A percentile compares a stretch with the other conserved stretches of the same genome.
Evolutionary conservation across 2,329 filamentous ascomycete genomes (phyloP).

Genomic region (Seiridium unicorne): DNA sequence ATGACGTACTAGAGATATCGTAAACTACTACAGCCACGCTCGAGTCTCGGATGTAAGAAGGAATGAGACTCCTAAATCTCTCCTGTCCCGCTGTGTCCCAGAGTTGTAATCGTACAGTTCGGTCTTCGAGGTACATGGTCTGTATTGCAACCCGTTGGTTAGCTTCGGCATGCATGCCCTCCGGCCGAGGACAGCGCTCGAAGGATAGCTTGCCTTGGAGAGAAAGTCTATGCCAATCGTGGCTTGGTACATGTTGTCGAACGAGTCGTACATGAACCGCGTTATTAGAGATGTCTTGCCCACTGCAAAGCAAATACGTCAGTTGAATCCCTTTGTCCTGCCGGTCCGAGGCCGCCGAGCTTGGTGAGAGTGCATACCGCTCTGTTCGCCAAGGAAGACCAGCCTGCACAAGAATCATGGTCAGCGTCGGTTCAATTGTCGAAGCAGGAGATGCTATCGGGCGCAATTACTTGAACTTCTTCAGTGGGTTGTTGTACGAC

Average conservation of each 20-base stretch:
- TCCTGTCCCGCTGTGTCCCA: slow-evolving; percentile 99
- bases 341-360: not conserved
- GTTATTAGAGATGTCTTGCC: slow-evolving; percentile 99
- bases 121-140: slow-evolving; percentile 99
- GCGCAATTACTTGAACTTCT: slow-evolving; percentile 92
- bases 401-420: slow-evolving; percentile 55
- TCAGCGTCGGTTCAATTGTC: not conserved
- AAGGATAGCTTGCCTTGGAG: slow-evolving; percentile 69
- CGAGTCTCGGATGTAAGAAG: slow-evolving; percentile 97
- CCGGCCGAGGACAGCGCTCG: no score
- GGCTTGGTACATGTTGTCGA: slow-evolving; percentile 99
- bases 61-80: slow-evolving; percentile 93
- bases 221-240: slow-evolving; percentile 99
- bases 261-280: slow-evolving; percentile 99
- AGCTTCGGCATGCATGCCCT: no score
- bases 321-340: not conserved
- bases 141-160: slow-evolving; percentile 28
- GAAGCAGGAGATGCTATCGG: slow-evolving; percentile 13
- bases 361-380: slow-evolving; percentile 64
- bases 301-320: slow-evolving; percentile 53
- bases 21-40: slow-evolving; percentile 98
- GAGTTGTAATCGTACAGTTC: slow-evolving; percentile 93
- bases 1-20: slow-evolving; percentile 79
- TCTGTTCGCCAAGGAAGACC: slow-evolving; percentile 97
- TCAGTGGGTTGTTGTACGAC: slow-evolving; percentile 97